These are phyloP conservation scores for Salix purpurea DNA, from an alignment of 345 rosid genomes.

Conservation along the genomic window DNA sequence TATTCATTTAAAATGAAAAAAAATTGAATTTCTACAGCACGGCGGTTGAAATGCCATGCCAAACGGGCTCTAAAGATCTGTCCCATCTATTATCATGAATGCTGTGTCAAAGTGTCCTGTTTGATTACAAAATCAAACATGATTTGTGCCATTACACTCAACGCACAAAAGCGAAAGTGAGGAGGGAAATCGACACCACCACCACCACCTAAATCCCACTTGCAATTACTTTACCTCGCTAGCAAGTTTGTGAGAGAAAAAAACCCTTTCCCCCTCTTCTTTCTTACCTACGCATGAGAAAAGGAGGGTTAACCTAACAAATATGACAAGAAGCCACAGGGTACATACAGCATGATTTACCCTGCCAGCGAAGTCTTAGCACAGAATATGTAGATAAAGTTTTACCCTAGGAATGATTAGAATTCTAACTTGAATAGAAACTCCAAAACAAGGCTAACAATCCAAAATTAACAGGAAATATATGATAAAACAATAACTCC, in stretches of 20 bases:
- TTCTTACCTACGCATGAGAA: background rate
- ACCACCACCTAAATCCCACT: background rate
- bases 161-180: background rate
- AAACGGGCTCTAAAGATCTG: too few relatives aligned
- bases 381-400: background rate
- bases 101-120: background rate
- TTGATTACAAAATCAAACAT: slow-evolving; percentile 14
- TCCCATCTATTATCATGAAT: background rate
- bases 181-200: background rate
- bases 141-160: slow-evolving; percentile 14
- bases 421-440: too few relatives aligned
- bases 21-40: too few relatives aligned
- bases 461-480: too few relatives aligned
- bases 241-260: background rate
- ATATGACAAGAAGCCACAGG: background rate
- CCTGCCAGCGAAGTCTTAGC: background rate
- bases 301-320: slow-evolving; percentile 1
- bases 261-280: too few relatives aligned
- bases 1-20: too few relatives aligned
- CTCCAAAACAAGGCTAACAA: too few relatives aligned
- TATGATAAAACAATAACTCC: too few relatives aligned
- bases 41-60: too few relatives aligned
- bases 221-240: background rate
- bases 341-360: background rate
- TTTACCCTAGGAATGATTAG: too few relatives aligned